These are phyloP conservation scores for Aspergillus clavatus DNA, from an alignment of 2,329 filamentous ascomycete species.

Conservation along the genomic window DNA sequence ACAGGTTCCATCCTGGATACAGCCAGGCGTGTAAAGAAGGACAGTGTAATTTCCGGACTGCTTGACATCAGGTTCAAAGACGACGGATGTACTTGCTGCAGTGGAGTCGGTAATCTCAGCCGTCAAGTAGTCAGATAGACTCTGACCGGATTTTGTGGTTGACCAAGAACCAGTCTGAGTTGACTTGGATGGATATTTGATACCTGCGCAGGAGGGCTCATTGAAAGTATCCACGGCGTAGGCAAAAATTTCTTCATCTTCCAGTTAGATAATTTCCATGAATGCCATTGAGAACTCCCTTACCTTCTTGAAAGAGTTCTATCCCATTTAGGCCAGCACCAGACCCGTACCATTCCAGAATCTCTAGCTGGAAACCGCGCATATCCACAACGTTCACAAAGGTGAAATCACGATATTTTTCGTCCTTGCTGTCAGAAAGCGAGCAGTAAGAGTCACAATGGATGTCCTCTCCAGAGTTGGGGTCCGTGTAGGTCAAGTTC, in stretches of 20 bases:
- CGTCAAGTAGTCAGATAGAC: slow-evolving; percentile 71
- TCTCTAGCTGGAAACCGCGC: slow-evolving; percentile 77
- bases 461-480: slow-evolving; percentile 59
- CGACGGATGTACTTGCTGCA: slow-evolving; percentile 61
- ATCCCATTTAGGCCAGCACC: slow-evolving; percentile 84
- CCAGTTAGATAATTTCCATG: slow-evolving; percentile 12
- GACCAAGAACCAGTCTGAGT: slow-evolving; percentile 71
- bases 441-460: slow-evolving; percentile 81
- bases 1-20: slow-evolving; percentile 73
- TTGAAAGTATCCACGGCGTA: slow-evolving; percentile 88
- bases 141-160: slow-evolving; percentile 61
- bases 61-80: slow-evolving; percentile 69
- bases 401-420: slow-evolving; percentile 78
- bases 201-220: slow-evolving; percentile 71
- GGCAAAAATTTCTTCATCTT: slow-evolving; percentile 61
- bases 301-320: slow-evolving; percentile 73
- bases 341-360: slow-evolving; percentile 78
- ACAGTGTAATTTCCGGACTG: slow-evolving; percentile 90
- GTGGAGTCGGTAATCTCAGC: slow-evolving; percentile 57
- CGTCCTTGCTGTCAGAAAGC: slow-evolving; percentile 64
- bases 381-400: slow-evolving; percentile 88
- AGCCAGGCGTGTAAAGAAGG: slow-evolving; percentile 89
- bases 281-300: slow-evolving; percentile 13
- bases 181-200: slow-evolving; percentile 60
- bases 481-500: slow-evolving; percentile 88